These are phyloP conservation scores for Cryoendolithus antarcticus DNA, from an alignment of 2,329 filamentous ascomycete species.

Conservation along the genomic window DNA sequence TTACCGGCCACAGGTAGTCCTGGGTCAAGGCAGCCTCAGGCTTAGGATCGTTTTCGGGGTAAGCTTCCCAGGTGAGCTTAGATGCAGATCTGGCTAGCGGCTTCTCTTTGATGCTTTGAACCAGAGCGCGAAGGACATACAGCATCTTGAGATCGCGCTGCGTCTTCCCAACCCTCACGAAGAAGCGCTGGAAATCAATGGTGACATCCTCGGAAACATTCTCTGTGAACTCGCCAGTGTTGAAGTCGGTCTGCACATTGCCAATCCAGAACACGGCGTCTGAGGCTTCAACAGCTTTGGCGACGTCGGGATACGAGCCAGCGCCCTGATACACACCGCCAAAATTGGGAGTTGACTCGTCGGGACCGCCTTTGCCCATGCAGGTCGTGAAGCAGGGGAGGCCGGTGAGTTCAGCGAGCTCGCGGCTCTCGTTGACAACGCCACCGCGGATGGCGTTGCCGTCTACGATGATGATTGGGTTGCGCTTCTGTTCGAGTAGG, in stretches of 20 bases:
- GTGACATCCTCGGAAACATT: conserved; percentile 12
- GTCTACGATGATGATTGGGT: conserved; percentile 14
- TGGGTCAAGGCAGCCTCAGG: conserved; percentile 10
- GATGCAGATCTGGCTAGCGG: conserved; percentile 40
- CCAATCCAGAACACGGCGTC: conserved; percentile 13
- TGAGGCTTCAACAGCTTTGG: conserved; percentile 11
- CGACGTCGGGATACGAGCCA: conserved; percentile 10
- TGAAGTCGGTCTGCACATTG: conserved; percentile 13
- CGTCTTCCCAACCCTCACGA: conserved; percentile 51
- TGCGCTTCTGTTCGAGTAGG: conserved; percentile 5
- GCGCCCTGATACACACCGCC: conserved; percentile 15
- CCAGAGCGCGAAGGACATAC: conserved; percentile 61
- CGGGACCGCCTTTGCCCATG: conserved; percentile 12
- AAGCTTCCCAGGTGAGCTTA: conserved; percentile 37
- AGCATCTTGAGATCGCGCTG: conserved; percentile 53
- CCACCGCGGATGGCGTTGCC: conserved; percentile 11
- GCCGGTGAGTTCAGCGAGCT: conserved; percentile 8
- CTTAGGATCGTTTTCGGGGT: conserved; percentile 18
- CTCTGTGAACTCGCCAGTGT: conserved; percentile 20
- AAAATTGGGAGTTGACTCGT: conserved; percentile 11
- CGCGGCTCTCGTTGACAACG: conserved; percentile 6
- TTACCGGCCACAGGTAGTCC: conserved; percentile 11
- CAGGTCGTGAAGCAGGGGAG: conserved; percentile 10
- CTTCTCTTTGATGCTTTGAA: conserved; percentile 40
- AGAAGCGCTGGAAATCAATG: conserved; percentile 41